Evolutionary conservation across 2,329 filamentous ascomycete species (phyloP).

Genomic region (Ophiostoma populinum): DNA sequence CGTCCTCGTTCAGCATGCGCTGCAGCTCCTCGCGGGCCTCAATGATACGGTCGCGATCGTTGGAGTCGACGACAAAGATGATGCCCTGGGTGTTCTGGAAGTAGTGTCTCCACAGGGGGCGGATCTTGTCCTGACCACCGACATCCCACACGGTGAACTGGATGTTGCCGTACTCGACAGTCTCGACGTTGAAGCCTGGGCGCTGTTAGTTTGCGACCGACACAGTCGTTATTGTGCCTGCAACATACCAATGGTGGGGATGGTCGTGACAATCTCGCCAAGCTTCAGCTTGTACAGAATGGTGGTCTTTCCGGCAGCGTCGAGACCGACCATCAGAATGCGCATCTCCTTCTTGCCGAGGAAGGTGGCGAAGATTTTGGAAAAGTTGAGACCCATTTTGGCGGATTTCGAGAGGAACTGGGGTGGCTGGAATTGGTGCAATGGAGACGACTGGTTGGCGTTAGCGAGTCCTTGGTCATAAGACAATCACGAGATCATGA

Average conservation of each 20-base stretch:
- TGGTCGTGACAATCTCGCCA: slow-evolving; percentile 96
- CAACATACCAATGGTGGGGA: slow-evolving; percentile 81
- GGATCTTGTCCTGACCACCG: slow-evolving; percentile 99
- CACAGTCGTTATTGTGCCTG: not conserved
- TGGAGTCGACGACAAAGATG: slow-evolving; percentile 99
- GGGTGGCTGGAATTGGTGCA: not conserved
- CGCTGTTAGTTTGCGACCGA: not conserved
- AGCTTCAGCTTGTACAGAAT: slow-evolving; percentile 99
- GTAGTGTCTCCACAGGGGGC: slow-evolving; percentile 98
- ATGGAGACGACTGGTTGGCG: too few relatives aligned
- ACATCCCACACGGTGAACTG: slow-evolving; percentile 99
- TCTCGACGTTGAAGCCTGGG: slow-evolving; percentile 97
- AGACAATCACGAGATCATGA: too few relatives aligned
- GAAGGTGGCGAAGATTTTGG: slow-evolving; percentile 88
- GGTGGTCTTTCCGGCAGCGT: slow-evolving; percentile 98
- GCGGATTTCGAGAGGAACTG: slow-evolving; percentile 23
- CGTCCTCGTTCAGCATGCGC: slow-evolving; percentile 96
- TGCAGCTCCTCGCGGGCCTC: slow-evolving; percentile 94
- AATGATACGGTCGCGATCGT: slow-evolving; percentile 94
- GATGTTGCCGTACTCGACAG: slow-evolving; percentile 99
- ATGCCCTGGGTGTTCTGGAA: slow-evolving; percentile 99
- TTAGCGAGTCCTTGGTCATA: too few relatives aligned
- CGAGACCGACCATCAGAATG: slow-evolving; percentile 98
- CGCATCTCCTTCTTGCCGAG: slow-evolving; percentile 99
- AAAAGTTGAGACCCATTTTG: slow-evolving; percentile 96